Conservation (phyloP, 108 stramenopile species). For the Cyclotella choctawhatcheeana region DNA sequence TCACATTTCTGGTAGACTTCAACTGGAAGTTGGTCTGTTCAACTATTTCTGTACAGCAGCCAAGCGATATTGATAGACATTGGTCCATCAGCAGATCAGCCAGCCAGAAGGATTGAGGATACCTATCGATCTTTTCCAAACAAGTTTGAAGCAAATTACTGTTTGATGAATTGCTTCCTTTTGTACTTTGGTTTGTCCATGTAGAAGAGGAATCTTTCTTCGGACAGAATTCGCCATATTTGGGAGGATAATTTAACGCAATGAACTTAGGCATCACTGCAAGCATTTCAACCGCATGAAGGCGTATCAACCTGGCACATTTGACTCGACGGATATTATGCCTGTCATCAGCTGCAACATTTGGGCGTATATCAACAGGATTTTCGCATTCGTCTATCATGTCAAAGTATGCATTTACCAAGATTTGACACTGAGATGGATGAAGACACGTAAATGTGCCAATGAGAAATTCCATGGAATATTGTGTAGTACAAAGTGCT, state of each 20-base stretch:
- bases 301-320: constrained; percentile 71
- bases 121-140: constrained; percentile 37
- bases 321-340: constrained; percentile 28
- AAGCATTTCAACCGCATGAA: constrained; percentile 75
- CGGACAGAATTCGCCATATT: constrained; percentile 44
- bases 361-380: constrained; percentile 6
- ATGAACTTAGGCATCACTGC: constrained; percentile 71
- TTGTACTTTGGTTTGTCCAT: constrained; percentile 37
- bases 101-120: constrained; percentile 80
- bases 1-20: constrained; percentile 25
- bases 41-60: constrained; percentile 74
- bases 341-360: neutral
- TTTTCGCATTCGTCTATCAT: constrained; percentile 68
- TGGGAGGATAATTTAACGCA: constrained; percentile 76
- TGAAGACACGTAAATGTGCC: constrained; percentile 76
- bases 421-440: constrained; percentile 65
- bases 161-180: neutral
- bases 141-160: constrained; percentile 6
- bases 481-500: constrained; percentile 43
- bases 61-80: constrained; percentile 71
- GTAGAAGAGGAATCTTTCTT: constrained; percentile 26
- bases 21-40: constrained; percentile 67
- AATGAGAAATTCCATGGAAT: constrained; percentile 70
- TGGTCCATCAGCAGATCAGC: constrained; percentile 71
- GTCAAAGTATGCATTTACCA: constrained; percentile 63